Evolutionary conservation across 306 rosid species (phyloP).

Genomic region (Adenanthera pavonina): DNA sequence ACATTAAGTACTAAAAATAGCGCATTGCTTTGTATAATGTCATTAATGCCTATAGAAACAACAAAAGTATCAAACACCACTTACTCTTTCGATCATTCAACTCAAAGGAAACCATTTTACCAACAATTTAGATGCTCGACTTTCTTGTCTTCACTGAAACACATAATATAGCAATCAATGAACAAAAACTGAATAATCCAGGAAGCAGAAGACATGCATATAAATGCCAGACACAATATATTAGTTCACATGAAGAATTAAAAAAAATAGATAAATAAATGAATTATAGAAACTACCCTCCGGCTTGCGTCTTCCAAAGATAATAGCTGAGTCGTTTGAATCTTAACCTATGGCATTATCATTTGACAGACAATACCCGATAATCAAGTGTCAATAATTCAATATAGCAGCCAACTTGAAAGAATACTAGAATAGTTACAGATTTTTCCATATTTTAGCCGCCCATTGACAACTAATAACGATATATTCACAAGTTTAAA

Average conservation of each 20-base stretch:
- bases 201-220: background rate
- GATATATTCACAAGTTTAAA: background rate
- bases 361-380: background rate
- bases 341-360: background rate
- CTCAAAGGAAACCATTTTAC: slow-evolving; percentile 69
- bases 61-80: slow-evolving; percentile 15
- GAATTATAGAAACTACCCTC: background rate
- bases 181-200: background rate
- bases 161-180: background rate
- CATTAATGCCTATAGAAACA: background rate
- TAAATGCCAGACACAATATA: background rate
- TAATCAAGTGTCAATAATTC: background rate
- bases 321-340: background rate
- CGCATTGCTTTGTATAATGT: background rate
- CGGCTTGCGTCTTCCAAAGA: background rate
- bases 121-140: slow-evolving; percentile 19
- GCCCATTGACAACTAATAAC: background rate
- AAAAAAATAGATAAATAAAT: background rate
- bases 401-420: background rate
- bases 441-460: background rate
- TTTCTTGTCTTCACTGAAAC: slow-evolving; percentile 46
- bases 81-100: slow-evolving; percentile 78
- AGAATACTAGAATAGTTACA: background rate
- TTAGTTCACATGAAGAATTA: background rate
- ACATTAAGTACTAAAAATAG: background rate